Percentiles rank a stretch among this genome's conserved stretches.
Evolutionary conservation across 106 monocot species (phyloP).

Genomic region (Acorus gramineus): DNA sequence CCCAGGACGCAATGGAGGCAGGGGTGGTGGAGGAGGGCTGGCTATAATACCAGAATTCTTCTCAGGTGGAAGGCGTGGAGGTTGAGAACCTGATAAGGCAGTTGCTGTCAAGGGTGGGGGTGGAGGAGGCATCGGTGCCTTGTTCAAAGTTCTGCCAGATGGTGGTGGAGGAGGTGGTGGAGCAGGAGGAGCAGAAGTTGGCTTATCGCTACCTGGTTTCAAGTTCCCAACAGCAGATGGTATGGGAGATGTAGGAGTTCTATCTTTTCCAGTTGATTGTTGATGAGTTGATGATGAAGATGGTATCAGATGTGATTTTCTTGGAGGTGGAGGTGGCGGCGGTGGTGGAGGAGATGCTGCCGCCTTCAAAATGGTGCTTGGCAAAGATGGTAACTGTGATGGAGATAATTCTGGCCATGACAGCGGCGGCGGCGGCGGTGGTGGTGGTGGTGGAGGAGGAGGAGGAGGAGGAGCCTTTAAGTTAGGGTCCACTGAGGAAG

Average conservation of each 20-base stretch:
- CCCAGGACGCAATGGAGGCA: conserved; percentile 8
- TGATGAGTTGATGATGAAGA: neutral
- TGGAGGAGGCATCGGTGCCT: conserved; percentile 5
- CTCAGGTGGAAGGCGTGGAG: conserved; percentile 3
- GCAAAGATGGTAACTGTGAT: too few species aligned
- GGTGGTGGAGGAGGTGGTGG: conserved; percentile 15
- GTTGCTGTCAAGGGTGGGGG: neutral
- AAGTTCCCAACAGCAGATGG: too few species aligned
- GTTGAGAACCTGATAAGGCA: too few species aligned
- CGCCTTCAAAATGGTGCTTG: too few species aligned
- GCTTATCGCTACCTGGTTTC: neutral
- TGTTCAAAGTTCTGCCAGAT: neutral
- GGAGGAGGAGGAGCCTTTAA: conserved; percentile 5
- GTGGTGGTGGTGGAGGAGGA: conserved; percentile 3
- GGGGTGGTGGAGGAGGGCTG: conserved; percentile 12
- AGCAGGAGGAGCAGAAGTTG: conserved; percentile 9
- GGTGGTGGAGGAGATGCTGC: conserved; percentile 1
- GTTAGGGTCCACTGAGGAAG: neutral
- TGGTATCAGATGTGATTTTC: neutral
- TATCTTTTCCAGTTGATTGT: neutral
- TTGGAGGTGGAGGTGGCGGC: neutral
- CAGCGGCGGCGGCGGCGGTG: neutral
- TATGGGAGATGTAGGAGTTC: neutral
- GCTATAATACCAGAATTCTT: conserved; percentile 1
- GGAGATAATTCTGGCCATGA: too few species aligned